Percentiles rank a stretch among this genome's conserved stretches.
phyloP scores from a whole-genome alignment of 2,329 filamentous ascomycete species.

The Aureobasidium sp. region DNA sequence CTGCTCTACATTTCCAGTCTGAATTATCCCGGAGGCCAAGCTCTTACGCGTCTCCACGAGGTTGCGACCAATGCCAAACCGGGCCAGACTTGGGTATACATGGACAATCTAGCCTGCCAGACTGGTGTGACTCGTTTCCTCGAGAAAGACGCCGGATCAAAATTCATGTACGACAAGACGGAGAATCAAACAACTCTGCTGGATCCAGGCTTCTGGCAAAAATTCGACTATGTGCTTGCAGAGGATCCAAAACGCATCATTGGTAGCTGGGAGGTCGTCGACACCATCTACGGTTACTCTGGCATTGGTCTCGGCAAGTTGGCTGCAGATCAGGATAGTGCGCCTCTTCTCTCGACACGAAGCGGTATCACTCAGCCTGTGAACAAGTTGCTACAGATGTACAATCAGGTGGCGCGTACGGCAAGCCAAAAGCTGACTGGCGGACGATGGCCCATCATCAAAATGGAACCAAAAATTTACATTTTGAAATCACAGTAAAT shows the following conservation, averaged over 20 bases:
- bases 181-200: constrained; percentile 40
- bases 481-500: constrained; percentile 30
- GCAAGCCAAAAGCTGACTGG: constrained; percentile 12
- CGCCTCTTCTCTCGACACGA: background rate
- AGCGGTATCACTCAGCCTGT: background rate
- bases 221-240: constrained; percentile 51
- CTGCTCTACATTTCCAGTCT: constrained; percentile 74
- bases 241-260: constrained; percentile 43
- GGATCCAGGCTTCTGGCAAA: constrained; percentile 47
- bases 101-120: constrained; percentile 55
- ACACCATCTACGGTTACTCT: constrained; percentile 43
- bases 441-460: constrained; percentile 10
- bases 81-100: constrained; percentile 35
- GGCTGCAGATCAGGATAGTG: background rate
- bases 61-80: constrained; percentile 12
- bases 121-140: constrained; percentile 56
- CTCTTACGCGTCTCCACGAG: constrained; percentile 46
- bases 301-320: constrained; percentile 31
- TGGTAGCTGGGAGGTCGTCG: constrained; percentile 45
- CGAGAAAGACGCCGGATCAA: constrained; percentile 29
- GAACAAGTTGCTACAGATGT: background rate
- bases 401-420: background rate
- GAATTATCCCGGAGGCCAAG: constrained; percentile 89
- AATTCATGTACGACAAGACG: constrained; percentile 54
- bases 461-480: constrained; percentile 28